phyloP scores from a whole-genome alignment of 2,329 filamentous ascomycete species.

The Microthyrium microscopicum region DNA sequence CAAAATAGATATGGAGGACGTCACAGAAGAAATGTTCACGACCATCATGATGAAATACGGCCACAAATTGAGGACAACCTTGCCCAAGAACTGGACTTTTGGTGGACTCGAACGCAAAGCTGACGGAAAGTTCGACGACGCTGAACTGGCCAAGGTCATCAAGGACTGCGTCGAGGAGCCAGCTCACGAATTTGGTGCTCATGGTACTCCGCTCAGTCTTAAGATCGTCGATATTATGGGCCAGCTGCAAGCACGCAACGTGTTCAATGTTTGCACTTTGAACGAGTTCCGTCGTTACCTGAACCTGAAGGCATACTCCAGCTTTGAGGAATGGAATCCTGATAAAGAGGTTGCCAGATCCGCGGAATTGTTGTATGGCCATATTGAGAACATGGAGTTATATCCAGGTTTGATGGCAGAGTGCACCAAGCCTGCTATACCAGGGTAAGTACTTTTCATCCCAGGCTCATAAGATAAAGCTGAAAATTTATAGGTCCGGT shows the following conservation, averaged over 20 bases:
- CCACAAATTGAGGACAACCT: constrained; percentile 39
- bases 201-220: constrained; percentile 19
- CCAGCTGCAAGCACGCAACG: constrained; percentile 23
- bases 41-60: constrained; percentile 24
- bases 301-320: constrained; percentile 13
- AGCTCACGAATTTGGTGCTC: constrained; percentile 31
- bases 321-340: constrained; percentile 15
- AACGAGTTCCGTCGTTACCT: constrained; percentile 23
- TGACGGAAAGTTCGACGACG: constrained; percentile 51
- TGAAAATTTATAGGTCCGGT: too few species aligned
- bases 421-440: constrained; percentile 7
- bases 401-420: constrained; percentile 9
- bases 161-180: constrained; percentile 48
- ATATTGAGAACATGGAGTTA: constrained; percentile 8
- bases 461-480: too few species aligned
- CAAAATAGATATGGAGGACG: constrained; percentile 25
- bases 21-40: constrained; percentile 25
- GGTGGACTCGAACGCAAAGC: constrained; percentile 41
- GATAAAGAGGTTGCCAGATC: constrained; percentile 5
- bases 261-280: constrained; percentile 30
- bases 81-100: constrained; percentile 41
- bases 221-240: constrained; percentile 27
- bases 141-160: constrained; percentile 55
- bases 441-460: too few species aligned
- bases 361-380: constrained; percentile 8